Base-by-base conservation (phyloP, 163 green algal species). In the Coccomyxa subellipsoidea region DNA sequence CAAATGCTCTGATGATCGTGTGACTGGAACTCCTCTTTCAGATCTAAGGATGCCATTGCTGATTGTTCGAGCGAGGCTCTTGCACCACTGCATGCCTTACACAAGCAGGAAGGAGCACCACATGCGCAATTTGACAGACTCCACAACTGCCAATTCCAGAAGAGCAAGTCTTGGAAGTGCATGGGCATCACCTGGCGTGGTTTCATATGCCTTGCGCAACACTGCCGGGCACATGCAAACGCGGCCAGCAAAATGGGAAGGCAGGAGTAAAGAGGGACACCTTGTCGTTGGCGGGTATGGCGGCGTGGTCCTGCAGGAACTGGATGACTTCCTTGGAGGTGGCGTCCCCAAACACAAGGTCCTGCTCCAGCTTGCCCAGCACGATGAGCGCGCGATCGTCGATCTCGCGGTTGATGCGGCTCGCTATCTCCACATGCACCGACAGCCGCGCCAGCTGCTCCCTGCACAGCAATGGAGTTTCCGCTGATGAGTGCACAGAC, bases 331-430 rank as follows among this genome's bases (percentile, higher is more conserved):
- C 95, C 87, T 96, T 97, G 82, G 79, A 90, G 59, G 83, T 95
- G 59, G 94, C 94, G 25, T 98, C 95, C 0, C 95, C 96, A 84
- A 95, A 97, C 54, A 99, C 90, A 40, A 97, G 76, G 83, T 96
- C 94, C 85, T 97, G 94, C 86, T 98, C 96, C 84, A 98, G 84
- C 78, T 93, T 93, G 4, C 95, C 96, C 39, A 98, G 75, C 3
- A 94, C 90, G 1, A 88, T 90, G 69, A 99, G 89, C 23, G 79
- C 69, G 23, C 89, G 78, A 36, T 84, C 83, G 4, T 95, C 91
- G 31, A 94, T 91, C 10, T 82, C 59, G 9, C 59, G 75, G 77
- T 94, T 96, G 15, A 98, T 81, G 76, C 82, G 83, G 75, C 78
- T 88, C 10, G 90, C 92, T 54, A 96, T 89, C 83, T 94, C 89